phyloP scores from a whole-genome alignment of 306 rosid species.

The Mimosa bimucronata region DNA sequence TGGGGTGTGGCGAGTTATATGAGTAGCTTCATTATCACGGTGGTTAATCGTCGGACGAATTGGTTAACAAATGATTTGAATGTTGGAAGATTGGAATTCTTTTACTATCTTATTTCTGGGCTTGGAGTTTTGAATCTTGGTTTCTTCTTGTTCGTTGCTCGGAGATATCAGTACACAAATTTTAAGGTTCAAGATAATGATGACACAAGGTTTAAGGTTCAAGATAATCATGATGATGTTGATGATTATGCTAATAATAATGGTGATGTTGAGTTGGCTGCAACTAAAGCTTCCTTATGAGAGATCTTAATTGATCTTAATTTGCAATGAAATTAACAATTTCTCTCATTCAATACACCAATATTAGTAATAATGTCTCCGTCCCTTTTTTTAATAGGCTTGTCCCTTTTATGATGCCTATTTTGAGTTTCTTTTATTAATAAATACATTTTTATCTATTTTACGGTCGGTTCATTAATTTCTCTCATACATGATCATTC shows the following conservation, averaged over 20 bases:
- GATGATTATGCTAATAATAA: background rate
- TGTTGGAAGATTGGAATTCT: conserved; percentile 62
- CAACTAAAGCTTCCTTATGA: background rate
- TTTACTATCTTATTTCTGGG: conserved; percentile 41
- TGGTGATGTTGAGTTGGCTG: background rate
- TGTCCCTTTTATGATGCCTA: too few relatives aligned
- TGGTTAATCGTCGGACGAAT: conserved; percentile 56
- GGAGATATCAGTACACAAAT: conserved; percentile 52
- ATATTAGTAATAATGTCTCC: too few relatives aligned
- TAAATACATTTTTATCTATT: too few relatives aligned
- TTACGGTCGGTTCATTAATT: too few relatives aligned
- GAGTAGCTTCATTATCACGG: conserved; percentile 47
- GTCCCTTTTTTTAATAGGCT: too few relatives aligned
- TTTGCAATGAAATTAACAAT: background rate
- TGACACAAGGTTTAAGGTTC: background rate
- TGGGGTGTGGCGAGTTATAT: conserved; percentile 63
- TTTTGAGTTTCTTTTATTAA: too few relatives aligned
- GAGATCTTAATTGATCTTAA: too few relatives aligned
- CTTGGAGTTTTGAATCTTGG: conserved; percentile 53
- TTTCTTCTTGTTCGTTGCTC: conserved; percentile 58
- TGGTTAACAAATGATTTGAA: conserved; percentile 78
- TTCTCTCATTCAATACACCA: background rate
- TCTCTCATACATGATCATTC: too few relatives aligned
- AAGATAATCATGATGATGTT: background rate
- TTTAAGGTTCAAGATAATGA: conserved; percentile 16